phyloP scores from a whole-genome alignment of 176 grass and related monocot genomes.

The Melocanna baccifera region DNA sequence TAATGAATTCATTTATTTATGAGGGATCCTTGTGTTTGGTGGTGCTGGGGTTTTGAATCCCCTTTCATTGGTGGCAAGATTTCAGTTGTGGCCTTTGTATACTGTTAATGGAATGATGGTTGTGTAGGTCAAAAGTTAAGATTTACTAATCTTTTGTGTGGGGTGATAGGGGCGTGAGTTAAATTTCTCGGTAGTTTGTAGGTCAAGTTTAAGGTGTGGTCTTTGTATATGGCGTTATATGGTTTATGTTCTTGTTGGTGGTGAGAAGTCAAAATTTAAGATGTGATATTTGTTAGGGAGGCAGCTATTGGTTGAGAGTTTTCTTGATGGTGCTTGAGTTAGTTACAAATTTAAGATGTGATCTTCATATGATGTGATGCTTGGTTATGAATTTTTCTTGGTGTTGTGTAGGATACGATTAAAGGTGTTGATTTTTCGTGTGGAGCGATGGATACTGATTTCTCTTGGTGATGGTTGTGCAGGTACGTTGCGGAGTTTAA shows the following conservation, averaged over 20 bases:
- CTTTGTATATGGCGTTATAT: not conserved
- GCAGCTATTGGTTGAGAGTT: not conserved
- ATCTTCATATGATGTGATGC: not conserved
- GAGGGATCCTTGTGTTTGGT: not conserved
- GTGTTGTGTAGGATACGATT: not conserved
- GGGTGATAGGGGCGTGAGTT: not conserved
- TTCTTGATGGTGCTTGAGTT: not conserved
- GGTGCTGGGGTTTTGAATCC: not conserved
- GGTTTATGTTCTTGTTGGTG: not conserved
- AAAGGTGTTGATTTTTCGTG: not conserved
- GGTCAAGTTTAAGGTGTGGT: not conserved
- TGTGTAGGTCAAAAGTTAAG: not conserved
- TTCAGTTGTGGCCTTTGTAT: not conserved
- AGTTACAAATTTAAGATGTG: not conserved
- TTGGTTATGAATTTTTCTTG: not conserved
- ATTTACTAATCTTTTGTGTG: not conserved
- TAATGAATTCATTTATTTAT: not conserved
- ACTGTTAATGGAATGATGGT: not conserved
- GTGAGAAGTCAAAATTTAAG: not conserved
- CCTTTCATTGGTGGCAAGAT: not conserved
- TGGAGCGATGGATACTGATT: not conserved
- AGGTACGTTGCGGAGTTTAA: constrained; percentile 89
- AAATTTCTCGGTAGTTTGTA: not conserved
- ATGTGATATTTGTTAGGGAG: constrained; percentile 18
- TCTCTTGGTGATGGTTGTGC: not conserved